phyloP scores from a whole-genome alignment of 1,284 basidiomycete genomes.

The Apiotrichum laibachii region DNA sequence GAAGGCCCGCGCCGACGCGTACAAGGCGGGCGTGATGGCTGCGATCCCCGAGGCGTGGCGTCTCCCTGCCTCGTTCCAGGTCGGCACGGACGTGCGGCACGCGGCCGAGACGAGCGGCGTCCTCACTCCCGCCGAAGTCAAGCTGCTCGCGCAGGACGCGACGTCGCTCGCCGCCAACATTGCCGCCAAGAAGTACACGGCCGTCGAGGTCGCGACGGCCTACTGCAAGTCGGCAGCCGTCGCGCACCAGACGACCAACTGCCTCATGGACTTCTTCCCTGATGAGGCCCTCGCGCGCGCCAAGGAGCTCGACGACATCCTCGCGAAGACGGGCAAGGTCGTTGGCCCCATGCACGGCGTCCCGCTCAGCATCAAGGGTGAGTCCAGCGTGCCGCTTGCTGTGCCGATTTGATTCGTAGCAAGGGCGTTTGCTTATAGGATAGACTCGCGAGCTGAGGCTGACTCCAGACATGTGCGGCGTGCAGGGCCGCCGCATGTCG shows the following conservation, averaged over 20 bases:
- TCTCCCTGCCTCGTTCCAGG: conserved; percentile 5
- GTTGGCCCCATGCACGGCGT: conserved; percentile 63
- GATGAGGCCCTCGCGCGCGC: conserved; percentile 62
- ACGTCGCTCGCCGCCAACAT: conserved; percentile 41
- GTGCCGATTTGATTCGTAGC: no score
- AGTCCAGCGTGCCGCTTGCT: neutral
- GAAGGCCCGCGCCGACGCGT: conserved; percentile 13
- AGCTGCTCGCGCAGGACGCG: conserved; percentile 41
- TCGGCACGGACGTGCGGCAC: conserved; percentile 10
- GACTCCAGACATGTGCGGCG: conserved; percentile 44
- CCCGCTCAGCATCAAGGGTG: conserved; percentile 60
- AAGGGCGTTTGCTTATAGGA: neutral
- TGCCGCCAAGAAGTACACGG: conserved; percentile 25
- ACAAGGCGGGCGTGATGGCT: conserved; percentile 9
- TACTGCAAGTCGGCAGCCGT: conserved; percentile 31
- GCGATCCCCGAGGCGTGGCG: conserved; percentile 20
- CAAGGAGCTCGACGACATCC: conserved; percentile 59
- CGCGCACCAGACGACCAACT: conserved; percentile 57
- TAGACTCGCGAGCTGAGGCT: neutral
- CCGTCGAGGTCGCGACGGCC: conserved; percentile 34
- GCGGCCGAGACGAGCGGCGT: conserved; percentile 20
- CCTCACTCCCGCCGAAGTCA: conserved; percentile 27
- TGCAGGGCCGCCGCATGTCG: conserved; percentile 43
- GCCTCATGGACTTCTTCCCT: conserved; percentile 67
- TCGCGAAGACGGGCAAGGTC: conserved; percentile 55